These are phyloP conservation scores for Ehretia macrophylla DNA, from an alignment of 257 asterid genomes.

Conservation along the genomic window DNA sequence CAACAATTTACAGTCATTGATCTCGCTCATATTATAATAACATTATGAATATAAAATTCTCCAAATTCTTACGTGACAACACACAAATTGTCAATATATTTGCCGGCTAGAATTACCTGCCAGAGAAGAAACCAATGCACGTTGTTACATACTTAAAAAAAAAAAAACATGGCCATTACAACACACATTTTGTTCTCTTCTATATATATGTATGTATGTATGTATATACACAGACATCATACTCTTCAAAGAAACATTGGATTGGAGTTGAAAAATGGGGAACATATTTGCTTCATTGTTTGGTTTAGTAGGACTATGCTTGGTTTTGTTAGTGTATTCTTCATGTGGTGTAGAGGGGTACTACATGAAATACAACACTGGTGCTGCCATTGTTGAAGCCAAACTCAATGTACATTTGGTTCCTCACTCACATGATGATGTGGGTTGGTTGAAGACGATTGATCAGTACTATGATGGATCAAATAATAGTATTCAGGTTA, in stretches of 20 bases:
- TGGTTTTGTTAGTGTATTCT: slow-evolving; percentile 26
- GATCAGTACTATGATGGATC: slow-evolving; percentile 95
- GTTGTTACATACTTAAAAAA: neutral
- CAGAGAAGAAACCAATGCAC: neutral
- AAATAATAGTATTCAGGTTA: slow-evolving; percentile 78
- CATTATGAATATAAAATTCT: no score
- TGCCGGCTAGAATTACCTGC: neutral
- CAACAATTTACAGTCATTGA: no score
- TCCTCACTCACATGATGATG: slow-evolving; percentile 88
- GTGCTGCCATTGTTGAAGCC: slow-evolving; percentile 52
- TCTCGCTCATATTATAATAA: no score
- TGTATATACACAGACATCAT: neutral
- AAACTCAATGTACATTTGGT: slow-evolving; percentile 90
- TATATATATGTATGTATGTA: no score
- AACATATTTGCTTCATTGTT: slow-evolving; percentile 10
- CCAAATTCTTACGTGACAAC: no score
- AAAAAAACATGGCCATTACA: neutral
- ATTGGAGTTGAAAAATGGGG: slow-evolving; percentile 19
- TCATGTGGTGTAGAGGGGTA: neutral
- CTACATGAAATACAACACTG: slow-evolving; percentile 39
- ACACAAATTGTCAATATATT: neutral
- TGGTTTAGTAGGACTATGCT: slow-evolving; percentile 11
- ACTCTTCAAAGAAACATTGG: neutral
- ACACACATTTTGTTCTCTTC: neutral
- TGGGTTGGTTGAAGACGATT: slow-evolving; percentile 88